Conservation (phyloP, 345 rosid genomes). For the Populus pruinosa region DNA sequence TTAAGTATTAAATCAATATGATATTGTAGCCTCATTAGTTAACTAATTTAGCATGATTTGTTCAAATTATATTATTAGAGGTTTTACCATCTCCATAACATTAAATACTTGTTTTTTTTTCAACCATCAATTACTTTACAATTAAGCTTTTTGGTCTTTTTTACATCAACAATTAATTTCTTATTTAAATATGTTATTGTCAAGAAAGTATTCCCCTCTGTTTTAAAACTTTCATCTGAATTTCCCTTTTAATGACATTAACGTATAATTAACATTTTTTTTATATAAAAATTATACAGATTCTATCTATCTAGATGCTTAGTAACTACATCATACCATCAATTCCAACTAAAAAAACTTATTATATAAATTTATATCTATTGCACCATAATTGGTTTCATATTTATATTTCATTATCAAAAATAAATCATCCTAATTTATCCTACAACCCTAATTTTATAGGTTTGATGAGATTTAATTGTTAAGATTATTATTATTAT, state of each 20-base stretch:
- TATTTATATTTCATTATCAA: not conserved
- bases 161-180: too few species aligned
- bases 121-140: too few species aligned
- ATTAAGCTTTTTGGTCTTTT: too few species aligned
- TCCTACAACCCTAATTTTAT: too few species aligned
- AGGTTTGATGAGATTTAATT: too few species aligned
- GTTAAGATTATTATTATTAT: too few species aligned
- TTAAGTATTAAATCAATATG: accelerated
- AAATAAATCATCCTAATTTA: not conserved
- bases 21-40: too few species aligned
- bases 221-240: not conserved
- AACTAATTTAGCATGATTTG: too few species aligned
- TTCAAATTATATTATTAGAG: too few species aligned
- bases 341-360: not conserved
- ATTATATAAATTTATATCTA: not conserved
- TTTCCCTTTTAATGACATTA: not conserved
- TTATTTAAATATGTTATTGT: not conserved
- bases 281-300: not conserved
- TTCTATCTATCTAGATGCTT: not conserved
- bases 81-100: too few species aligned
- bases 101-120: too few species aligned
- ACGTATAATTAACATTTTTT: not conserved
- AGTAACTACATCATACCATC: not conserved
- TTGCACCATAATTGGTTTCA: not conserved
- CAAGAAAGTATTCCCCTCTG: not conserved